Conservation (phyloP, 805 yeast species). For the Candida nonsorbophila region DNA sequence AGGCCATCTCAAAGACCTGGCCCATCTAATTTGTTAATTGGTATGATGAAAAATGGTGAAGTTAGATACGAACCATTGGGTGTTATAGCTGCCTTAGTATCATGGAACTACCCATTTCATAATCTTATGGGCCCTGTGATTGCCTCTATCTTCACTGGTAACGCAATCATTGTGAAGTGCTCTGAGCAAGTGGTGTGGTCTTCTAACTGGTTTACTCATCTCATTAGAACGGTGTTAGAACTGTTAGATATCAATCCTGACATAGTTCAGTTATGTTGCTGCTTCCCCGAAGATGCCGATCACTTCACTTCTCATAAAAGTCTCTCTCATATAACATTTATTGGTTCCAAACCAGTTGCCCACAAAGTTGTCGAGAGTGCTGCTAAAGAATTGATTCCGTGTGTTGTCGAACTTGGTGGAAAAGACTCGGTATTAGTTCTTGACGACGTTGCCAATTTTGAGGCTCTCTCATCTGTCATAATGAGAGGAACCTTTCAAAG, state of each 20-base stretch:
- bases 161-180: conserved; percentile 86
- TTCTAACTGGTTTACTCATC: conserved; percentile 66
- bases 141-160: conserved; percentile 86
- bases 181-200: conserved; percentile 97
- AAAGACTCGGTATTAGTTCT: conserved; percentile 87
- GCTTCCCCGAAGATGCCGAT: conserved; percentile 88
- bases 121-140: conserved; percentile 89
- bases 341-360: conserved; percentile 94
- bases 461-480: conserved; percentile 61
- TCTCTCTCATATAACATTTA: conserved; percentile 84
- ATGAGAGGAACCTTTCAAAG: conserved; percentile 96
- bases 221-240: conserved; percentile 67
- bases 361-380: conserved; percentile 83
- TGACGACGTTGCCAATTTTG: conserved; percentile 63
- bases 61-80: conserved; percentile 92
- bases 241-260: conserved; percentile 75
- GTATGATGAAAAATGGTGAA: conserved; percentile 82
- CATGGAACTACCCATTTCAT: conserved; percentile 98
- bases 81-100: conserved; percentile 81
- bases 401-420: conserved; percentile 95
- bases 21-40: conserved; percentile 78
- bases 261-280: conserved; percentile 80
- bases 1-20: conserved; percentile 77
- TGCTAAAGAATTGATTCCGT: conserved; percentile 82
- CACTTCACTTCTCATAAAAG: conserved; percentile 79